Evolutionary conservation across 306 rosid species (phyloP).

Genomic region (Castanea sativa): DNA sequence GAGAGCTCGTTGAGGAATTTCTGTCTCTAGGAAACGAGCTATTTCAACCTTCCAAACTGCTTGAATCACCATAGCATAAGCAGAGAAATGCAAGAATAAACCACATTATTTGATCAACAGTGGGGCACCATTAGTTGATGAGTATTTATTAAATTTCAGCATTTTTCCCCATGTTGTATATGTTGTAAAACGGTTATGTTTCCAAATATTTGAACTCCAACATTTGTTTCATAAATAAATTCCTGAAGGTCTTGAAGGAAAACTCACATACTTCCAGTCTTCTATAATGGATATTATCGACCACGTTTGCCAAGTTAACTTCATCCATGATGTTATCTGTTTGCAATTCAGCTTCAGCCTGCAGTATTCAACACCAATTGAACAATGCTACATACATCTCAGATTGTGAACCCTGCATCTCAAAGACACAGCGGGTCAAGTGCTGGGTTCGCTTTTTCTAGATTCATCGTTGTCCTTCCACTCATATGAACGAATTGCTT

Average conservation of each 20-base stretch:
- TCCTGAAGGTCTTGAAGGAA: background rate
- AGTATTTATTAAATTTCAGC: background rate
- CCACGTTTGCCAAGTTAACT: too few relatives aligned
- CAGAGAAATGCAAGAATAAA: background rate
- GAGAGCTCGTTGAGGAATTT: constrained; percentile 50
- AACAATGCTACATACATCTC: background rate
- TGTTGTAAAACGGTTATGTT: background rate
- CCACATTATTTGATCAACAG: background rate
- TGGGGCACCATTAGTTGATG: background rate
- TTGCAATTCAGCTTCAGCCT: background rate
- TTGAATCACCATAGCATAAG: constrained; percentile 13
- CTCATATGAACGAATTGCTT: background rate
- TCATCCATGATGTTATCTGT: too few relatives aligned
- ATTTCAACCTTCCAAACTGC: constrained; percentile 19
- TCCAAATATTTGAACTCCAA: background rate
- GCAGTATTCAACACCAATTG: background rate
- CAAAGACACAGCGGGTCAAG: background rate
- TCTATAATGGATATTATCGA: background rate
- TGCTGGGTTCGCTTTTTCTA: background rate
- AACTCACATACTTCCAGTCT: background rate
- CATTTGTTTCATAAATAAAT: background rate
- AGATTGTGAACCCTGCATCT: background rate
- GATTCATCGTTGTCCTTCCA: background rate
- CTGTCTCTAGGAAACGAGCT: constrained; percentile 42
- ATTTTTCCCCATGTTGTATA: too few relatives aligned